These are phyloP conservation scores for Nephelium lappaceum DNA, from an alignment of 345 rosid species.

Conservation along the genomic window DNA sequence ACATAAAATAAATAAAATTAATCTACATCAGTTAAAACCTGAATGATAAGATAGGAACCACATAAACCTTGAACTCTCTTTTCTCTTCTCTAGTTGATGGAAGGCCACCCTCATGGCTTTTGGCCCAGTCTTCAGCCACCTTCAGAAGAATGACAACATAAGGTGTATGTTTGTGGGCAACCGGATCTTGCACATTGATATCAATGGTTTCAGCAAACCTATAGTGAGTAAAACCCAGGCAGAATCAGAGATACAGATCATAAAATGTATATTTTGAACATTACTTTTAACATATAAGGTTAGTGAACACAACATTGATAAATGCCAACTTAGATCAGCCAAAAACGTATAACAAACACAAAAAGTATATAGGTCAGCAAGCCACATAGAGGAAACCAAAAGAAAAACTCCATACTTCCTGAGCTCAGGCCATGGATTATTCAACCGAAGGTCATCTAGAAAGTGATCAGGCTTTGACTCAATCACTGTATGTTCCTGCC, in stretches of 20 bases:
- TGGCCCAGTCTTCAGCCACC: constrained; percentile 83
- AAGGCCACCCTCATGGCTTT: constrained; percentile 67
- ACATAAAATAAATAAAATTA: constrained; percentile 23
- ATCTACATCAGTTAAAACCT: constrained; percentile 21
- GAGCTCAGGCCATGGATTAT: constrained; percentile 96
- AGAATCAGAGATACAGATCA: constrained; percentile 19
- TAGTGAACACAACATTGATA: neutral
- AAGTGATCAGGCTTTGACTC: constrained; percentile 99
- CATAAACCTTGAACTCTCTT: constrained; percentile 77
- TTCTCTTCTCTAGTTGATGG: constrained; percentile 92
- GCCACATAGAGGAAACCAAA: constrained; percentile 1
- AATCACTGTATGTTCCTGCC: constrained; percentile 84
- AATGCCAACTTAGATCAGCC: neutral
- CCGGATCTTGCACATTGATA: constrained; percentile 68
- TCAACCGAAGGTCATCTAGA: constrained; percentile 91
- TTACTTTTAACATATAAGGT: neutral
- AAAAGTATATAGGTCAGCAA: constrained; percentile 15
- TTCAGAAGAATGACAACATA: constrained; percentile 86
- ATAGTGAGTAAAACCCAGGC: constrained; percentile 19
- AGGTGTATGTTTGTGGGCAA: constrained; percentile 92
- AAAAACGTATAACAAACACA: neutral
- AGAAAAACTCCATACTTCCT: constrained; percentile 44
- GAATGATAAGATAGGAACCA: constrained; percentile 15
- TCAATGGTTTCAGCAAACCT: constrained; percentile 86
- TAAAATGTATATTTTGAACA: constrained; percentile 6